A percentile compares a stretch with the other conserved stretches of the same genome.
Evolutionary conservation across 2,329 filamentous ascomycete genomes (phyloP).

Genomic region (Neonectria faginata): DNA sequence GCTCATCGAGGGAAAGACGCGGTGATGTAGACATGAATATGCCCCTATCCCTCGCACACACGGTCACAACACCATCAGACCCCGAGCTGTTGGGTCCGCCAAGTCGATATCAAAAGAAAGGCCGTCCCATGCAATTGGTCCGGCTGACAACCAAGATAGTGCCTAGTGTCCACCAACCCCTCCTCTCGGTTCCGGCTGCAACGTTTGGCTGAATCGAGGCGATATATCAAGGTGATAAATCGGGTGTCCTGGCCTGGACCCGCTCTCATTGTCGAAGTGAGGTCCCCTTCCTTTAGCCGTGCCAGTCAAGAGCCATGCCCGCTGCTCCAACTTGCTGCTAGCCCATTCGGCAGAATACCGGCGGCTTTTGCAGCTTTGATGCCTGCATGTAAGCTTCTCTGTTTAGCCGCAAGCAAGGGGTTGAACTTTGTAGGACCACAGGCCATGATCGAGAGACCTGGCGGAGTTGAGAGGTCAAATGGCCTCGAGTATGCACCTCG

Average conservation of each 20-base stretch:
- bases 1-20: slow-evolving; percentile 12
- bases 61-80: slow-evolving; percentile 26
- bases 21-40: slow-evolving; percentile 24
- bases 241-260: slow-evolving; percentile 37
- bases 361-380: slow-evolving; percentile 20
- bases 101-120: slow-evolving; percentile 29
- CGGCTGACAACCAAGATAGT: slow-evolving; percentile 38
- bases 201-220: slow-evolving; percentile 28
- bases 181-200: slow-evolving; percentile 25
- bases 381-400: slow-evolving; percentile 33
- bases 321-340: slow-evolving; percentile 35
- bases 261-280: slow-evolving; percentile 31
- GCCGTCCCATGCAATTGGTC: slow-evolving; percentile 37
- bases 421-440: slow-evolving; percentile 6
- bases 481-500: slow-evolving; percentile 7
- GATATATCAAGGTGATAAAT: slow-evolving; percentile 32
- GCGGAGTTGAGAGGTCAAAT: neutral
- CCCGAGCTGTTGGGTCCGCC: slow-evolving; percentile 27
- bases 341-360: slow-evolving; percentile 40
- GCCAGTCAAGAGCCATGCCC: slow-evolving; percentile 43
- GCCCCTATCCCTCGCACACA: slow-evolving; percentile 32
- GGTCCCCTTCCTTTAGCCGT: slow-evolving; percentile 43
- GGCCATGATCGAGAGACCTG: neutral
- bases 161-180: slow-evolving; percentile 18
- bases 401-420: slow-evolving; percentile 36